A percentile compares a stretch with the other conserved stretches of the same genome.
phyloP scores from a whole-genome alignment of 257 asterid genomes.

The Eucommia ulmoides region DNA sequence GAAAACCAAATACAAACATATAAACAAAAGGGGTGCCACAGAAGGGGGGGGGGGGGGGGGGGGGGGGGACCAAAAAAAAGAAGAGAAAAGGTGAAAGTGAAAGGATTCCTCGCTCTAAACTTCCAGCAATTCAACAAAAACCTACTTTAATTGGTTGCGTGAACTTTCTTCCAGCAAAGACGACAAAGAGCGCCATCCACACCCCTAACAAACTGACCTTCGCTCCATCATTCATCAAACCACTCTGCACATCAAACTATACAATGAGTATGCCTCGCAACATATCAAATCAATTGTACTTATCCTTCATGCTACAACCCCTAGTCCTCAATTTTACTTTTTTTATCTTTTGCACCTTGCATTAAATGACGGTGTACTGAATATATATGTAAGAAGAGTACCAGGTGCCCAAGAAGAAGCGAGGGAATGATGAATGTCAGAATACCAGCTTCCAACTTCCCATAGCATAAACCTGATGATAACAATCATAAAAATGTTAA shows the following conservation, averaged over 20 bases:
- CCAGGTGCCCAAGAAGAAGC: conserved; percentile 80
- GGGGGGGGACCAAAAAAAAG: conserved; percentile 5
- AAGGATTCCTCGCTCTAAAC: too few species aligned
- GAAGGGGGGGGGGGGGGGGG: background rate
- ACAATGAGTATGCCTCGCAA: too few species aligned
- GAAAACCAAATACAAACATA: conserved; percentile 5
- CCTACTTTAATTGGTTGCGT: conserved; percentile 79
- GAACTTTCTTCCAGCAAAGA: conserved; percentile 93
- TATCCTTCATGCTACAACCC: background rate
- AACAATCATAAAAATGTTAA: too few species aligned
- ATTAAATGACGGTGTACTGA: background rate
- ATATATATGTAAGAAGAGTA: conserved; percentile 8
- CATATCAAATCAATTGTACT: too few species aligned
- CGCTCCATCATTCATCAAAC: conserved; percentile 72
- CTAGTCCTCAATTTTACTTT: background rate
- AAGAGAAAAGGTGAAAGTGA: conserved; percentile 17
- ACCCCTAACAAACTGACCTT: conserved; percentile 46
- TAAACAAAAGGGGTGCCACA: background rate
- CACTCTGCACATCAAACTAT: conserved; percentile 33
- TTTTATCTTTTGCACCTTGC: background rate
- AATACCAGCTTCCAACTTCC: conserved; percentile 77
- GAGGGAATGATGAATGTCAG: conserved; percentile 77
- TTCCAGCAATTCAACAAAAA: too few species aligned
- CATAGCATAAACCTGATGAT: conserved; percentile 77
- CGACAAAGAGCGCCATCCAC: conserved; percentile 74